Conservation (phyloP, 441 rosid species). For the Capsella rubella region DNA sequence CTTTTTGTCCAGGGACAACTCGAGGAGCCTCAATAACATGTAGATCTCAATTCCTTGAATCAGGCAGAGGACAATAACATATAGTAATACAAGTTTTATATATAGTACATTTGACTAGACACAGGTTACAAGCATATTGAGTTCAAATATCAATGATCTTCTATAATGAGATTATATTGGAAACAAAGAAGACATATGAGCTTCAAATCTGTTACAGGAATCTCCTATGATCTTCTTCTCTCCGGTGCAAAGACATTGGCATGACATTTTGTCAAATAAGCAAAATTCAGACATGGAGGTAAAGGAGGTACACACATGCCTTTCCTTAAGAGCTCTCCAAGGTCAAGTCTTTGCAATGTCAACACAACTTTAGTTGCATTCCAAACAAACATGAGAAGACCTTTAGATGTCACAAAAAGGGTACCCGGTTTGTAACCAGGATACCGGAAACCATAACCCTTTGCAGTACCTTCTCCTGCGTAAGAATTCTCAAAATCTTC, state of each 20-base stretch:
- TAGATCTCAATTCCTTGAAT: too few relatives aligned
- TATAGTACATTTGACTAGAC: neutral
- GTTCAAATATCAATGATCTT: neutral
- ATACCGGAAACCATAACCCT: conserved; percentile 90
- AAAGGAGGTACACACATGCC: conserved; percentile 73
- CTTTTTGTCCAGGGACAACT: too few relatives aligned
- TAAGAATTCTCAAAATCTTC: conserved; percentile 58
- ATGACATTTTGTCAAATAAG: conserved; percentile 82
- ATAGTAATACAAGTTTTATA: neutral
- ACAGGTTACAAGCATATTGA: conserved; percentile 16
- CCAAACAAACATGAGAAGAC: conserved; percentile 84
- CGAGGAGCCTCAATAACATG: too few relatives aligned
- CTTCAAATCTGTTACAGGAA: conserved; percentile 11
- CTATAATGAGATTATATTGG: conserved; percentile 19
- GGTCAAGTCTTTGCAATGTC: conserved; percentile 79
- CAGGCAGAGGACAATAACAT: too few relatives aligned
- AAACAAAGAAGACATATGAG: conserved; percentile 1
- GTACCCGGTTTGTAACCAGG: conserved; percentile 89
- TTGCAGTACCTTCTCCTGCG: conserved; percentile 75
- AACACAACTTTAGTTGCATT: conserved; percentile 74
- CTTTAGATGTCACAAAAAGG: conserved; percentile 65
- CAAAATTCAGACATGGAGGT: conserved; percentile 74
- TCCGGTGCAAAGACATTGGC: conserved; percentile 81
- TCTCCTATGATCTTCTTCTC: conserved; percentile 33
- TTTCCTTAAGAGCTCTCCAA: conserved; percentile 78